These are phyloP conservation scores for Carex parvula DNA, from an alignment of 176 grass and related monocot genomes.

Conservation along the genomic window DNA sequence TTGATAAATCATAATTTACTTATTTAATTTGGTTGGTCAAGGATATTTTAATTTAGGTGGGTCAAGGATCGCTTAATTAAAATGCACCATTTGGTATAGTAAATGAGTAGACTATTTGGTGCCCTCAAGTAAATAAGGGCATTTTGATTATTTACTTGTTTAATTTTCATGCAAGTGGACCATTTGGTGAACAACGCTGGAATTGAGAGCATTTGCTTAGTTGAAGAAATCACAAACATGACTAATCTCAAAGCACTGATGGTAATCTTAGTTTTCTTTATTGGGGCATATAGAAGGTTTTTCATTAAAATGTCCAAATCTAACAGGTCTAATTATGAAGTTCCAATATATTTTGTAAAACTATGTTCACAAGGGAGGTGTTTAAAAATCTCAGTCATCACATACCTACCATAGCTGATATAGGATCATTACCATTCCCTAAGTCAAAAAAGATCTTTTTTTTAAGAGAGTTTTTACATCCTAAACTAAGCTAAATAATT, in stretches of 20 bases:
- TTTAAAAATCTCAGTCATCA: background rate
- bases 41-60: too few relatives aligned
- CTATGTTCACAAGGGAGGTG: background rate
- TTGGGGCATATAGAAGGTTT: background rate
- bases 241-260: conserved; percentile 39
- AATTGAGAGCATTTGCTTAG: conserved; percentile 32
- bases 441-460: too few relatives aligned
- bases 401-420: background rate
- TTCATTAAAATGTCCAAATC: background rate
- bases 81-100: too few relatives aligned
- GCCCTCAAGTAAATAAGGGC: too few relatives aligned
- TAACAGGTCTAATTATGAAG: background rate
- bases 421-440: background rate
- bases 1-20: too few relatives aligned
- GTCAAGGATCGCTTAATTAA: too few relatives aligned
- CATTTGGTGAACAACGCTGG: conserved; percentile 65
- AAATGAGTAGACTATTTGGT: too few relatives aligned
- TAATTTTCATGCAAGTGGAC: conserved; percentile 43
- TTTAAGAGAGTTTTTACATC: too few relatives aligned
- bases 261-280: conserved; percentile 9
- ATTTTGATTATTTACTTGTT: background rate
- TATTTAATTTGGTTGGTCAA: too few relatives aligned
- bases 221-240: conserved; percentile 55
- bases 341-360: background rate
- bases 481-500: too few relatives aligned